Base-by-base conservation (phyloP, 1,284 basidiomycete species). In the Sporisorium sorghi region DNA sequence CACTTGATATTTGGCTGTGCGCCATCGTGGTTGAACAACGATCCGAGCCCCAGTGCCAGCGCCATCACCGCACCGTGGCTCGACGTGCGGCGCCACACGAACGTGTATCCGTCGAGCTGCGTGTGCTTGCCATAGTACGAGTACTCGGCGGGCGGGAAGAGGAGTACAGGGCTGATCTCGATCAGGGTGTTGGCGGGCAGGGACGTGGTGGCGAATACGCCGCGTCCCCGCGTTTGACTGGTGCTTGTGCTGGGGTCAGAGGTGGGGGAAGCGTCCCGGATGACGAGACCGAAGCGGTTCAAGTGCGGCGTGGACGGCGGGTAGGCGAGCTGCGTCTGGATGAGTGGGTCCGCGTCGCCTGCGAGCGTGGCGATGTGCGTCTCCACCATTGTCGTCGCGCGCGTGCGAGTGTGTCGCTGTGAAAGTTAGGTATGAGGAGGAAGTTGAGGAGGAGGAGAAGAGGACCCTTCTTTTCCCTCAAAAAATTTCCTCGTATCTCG, bases 101-200 rank as follows among this genome's bases (percentile, higher is more conserved):
- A 95, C 0, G 92, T 90, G 82, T 95, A 95, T 52, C 91, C 90
- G 73, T 94, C 91, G 15, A 96, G 86, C 0, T 91, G 85, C 0
- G 92, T 95, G 76, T 91, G 66, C 26, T 73, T 74, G 0, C 81
- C 82, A 57, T 80, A 58, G 10, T 40, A 24, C 8, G 48, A 28
- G 51, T 83, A 84, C 54, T 83, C 92, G 30, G 89, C 87, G 49
- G 88, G 87, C 1, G 86, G 85, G 77, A 96, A 90, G 8, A 97
- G 86, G 11, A 97, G 87, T n/a, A 94, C 92, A 0, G 94, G 94
- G 63, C 91, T 92, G 69, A 91, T 89, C 83, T 97, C 94, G 63
- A 97, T 83, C 12, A 92, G 63, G 0, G 90, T 91, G 17, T 89
- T 87, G 2, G 88, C 86, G 11, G 64, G 21, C 11, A 83, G 57